Base-by-base conservation (phyloP, 306 rosid species). In the Malus orientalis region DNA sequence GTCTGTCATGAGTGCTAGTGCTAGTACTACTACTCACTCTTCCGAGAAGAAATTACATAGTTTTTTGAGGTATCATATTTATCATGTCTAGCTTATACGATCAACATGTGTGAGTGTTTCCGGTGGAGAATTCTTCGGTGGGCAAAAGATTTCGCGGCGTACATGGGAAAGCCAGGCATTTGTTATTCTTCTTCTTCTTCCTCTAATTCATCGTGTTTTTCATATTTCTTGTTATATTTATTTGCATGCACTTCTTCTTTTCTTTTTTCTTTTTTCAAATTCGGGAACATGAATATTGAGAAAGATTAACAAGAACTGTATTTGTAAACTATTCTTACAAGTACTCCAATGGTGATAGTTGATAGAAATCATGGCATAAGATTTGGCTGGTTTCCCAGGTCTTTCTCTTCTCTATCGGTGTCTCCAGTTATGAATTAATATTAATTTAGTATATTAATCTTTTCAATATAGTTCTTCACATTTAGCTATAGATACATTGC, bases 151-250 rank as follows among this genome's bases (percentile, higher is more conserved):
- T 75, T 29, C 55, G 85, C 55, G 97, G 97, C 97, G 88, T 91
- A 91, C 97, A 91, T 79, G 97, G 97, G 93, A 89, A 88, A 84
- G 95, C 95, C 97, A 91, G 97, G 97, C 97, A 89, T 88, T 86
- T 85, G 76, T 86, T 87, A 78, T 81, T 25, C 49, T 74, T 86
- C 74, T 78, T 60, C 25, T 55, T 42, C 59, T 55, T 70, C 29
- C 71, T 54, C 22, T 74, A 38, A 38, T 38, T 67, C 57, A 10
- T 69, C 57, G 58, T 65, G 16, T 33, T 45, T 27, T 74, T n/a
- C 42, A n/a, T 8, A 62, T 14, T 15, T 18, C 15, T 67, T 23
- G 11, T 13, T 53, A 62, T 38, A 29, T 62, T 33, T 22, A 30
- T 59, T 45, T 45, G 49, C 74, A 69, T 45, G 74, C 73, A 63